Evolutionary conservation across 1,284 basidiomycete species (phyloP), one percentile per base, ranked within the genome.

Genomic region (Amylostereum areolatum): DNA sequence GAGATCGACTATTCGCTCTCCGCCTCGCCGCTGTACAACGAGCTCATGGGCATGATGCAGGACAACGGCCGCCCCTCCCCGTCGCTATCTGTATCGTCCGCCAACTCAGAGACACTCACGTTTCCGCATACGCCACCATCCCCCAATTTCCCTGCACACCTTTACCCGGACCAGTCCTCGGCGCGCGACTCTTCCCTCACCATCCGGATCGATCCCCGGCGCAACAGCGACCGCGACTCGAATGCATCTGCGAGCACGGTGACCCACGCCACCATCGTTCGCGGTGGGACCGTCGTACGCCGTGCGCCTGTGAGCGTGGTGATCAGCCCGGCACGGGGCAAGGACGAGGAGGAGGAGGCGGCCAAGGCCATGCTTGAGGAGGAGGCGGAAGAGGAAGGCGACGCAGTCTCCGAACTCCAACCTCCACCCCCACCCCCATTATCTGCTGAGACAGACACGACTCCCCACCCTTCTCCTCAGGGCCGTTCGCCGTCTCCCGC

Each of bases 241-340:
- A 51, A 39, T 18, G 52, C 54, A 34, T 53, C 54, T 4, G 12
- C 25, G 4, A 55, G 49, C 46, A 55, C 57, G 4, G 12, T 58
- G 32, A 54, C 50, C 12, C 56, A 57, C 10, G 74, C 71, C 8
- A 77, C 74, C 6, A 69, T 80, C 48, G 61, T 69, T 9, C 61
- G 64, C 10, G 58, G 60, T 6, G 70, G 67, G 29, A 63, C 64
- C 29, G 58, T 74, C 32, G 73, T 70, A 25, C 66, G 73, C 46
- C 62, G 69, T 44, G 71, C 72, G 7, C 67, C 72, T 5, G 78
- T 77, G 7, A 75, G 73, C 48, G 67, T 80, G 9, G 62, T 78
- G 9, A 31, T 33, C 8, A 43, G 47, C 3, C 43, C 52, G 2
- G 40, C 32, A 10, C 30, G 32, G 46, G 7, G 41, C 12, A 8